Conservation (phyloP, 169 alveolate species). For the Plasmodium sp. region DNA sequence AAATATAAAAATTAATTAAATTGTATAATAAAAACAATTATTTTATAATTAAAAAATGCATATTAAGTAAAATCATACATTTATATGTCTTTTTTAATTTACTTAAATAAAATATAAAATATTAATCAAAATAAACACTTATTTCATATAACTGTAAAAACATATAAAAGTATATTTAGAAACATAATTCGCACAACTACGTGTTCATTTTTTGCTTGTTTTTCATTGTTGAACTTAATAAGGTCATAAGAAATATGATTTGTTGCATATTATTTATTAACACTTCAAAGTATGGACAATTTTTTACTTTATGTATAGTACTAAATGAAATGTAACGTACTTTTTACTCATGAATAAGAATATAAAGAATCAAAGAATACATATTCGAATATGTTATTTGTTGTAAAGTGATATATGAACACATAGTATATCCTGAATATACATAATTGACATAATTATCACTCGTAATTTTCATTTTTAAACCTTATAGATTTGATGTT, state of each 20-base stretch:
- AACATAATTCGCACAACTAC: background rate
- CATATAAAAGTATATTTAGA: background rate
- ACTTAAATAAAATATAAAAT: background rate
- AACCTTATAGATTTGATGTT: background rate
- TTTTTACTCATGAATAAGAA: background rate
- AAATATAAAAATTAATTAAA: background rate
- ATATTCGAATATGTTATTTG: background rate
- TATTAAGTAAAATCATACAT: background rate
- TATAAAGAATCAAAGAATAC: background rate
- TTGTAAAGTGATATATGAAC: background rate
- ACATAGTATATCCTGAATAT: background rate
- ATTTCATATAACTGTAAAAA: background rate
- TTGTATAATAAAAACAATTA: background rate
- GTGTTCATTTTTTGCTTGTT: background rate
- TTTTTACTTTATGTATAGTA: background rate
- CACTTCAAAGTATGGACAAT: background rate
- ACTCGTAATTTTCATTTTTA: background rate
- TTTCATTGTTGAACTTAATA: background rate
- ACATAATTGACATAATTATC: background rate
- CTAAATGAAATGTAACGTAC: background rate
- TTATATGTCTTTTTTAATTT: background rate
- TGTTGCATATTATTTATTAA: background rate
- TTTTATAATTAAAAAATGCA: background rate
- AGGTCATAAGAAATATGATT: background rate
- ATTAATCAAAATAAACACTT: background rate